Percentiles rank a stretch among this genome's conserved stretches.
phyloP scores from a whole-genome alignment of 2,329 filamentous ascomycete genomes.

The Lachnellula suecica region DNA sequence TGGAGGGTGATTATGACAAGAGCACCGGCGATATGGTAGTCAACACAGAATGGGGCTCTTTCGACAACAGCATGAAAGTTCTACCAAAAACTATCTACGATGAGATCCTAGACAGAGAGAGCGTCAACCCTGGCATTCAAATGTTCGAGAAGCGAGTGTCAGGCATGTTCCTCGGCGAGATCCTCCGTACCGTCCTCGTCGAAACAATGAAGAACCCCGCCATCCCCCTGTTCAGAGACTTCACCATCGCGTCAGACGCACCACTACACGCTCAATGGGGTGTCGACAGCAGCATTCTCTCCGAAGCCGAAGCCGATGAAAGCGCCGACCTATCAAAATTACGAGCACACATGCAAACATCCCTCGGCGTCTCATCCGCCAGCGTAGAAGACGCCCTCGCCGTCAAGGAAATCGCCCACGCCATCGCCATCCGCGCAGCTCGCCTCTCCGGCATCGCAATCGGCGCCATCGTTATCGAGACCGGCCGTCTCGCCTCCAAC shows the following conservation, averaged over 20 bases:
- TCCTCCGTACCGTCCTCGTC: constrained; percentile 76
- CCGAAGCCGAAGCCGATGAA: constrained; percentile 78
- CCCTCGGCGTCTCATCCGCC: constrained; percentile 73
- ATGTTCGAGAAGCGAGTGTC: constrained; percentile 99
- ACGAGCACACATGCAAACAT: constrained; percentile 74
- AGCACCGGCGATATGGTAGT: constrained; percentile 93
- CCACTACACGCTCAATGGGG: constrained; percentile 80
- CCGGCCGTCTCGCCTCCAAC: constrained; percentile 62
- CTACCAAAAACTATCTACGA: constrained; percentile 87
- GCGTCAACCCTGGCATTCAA: constrained; percentile 89
- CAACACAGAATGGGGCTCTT: constrained; percentile 98
- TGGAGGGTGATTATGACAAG: constrained; percentile 69
- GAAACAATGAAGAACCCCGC: constrained; percentile 67
- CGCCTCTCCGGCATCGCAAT: constrained; percentile 86
- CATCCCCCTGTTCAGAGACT: constrained; percentile 73
- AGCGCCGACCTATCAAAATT: constrained; percentile 70
- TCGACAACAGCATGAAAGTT: constrained; percentile 89
- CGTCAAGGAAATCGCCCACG: constrained; percentile 78
- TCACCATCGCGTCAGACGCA: constrained; percentile 71
- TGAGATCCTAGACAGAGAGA: constrained; percentile 71
- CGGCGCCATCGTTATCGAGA: constrained; percentile 78
- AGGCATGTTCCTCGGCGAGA: constrained; percentile 97
- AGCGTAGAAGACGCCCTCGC: constrained; percentile 83
- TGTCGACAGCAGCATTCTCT: constrained; percentile 87
- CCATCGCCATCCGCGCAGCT: constrained; percentile 85